Conservation (phyloP, 1,284 basidiomycete genomes). For the Apiotrichum akiyoshidainum region DNA sequence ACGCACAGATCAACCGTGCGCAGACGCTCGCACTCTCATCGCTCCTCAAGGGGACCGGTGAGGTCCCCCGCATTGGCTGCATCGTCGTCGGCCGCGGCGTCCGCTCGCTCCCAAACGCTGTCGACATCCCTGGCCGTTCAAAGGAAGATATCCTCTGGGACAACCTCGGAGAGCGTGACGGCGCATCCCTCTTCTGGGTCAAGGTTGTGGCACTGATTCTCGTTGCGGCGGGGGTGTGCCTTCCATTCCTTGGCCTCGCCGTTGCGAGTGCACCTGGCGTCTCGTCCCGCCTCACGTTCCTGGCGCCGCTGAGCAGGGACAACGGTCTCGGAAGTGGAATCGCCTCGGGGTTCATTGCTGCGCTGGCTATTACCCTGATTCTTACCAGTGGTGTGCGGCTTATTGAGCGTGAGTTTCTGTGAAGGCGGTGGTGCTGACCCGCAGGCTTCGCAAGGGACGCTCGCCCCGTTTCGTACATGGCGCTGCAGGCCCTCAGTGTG, state of each 20-base stretch:
- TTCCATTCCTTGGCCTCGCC: constrained; percentile 63
- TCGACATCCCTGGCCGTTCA: constrained; percentile 68
- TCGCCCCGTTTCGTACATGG: constrained; percentile 62
- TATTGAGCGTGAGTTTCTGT: constrained; percentile 58
- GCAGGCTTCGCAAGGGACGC: constrained; percentile 48
- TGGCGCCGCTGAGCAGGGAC: constrained; percentile 57
- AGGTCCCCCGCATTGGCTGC: constrained; percentile 67
- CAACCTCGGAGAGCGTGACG: constrained; percentile 63
- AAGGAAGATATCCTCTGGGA: constrained; percentile 78
- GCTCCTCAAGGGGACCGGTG: constrained; percentile 52
- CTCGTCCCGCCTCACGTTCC: constrained; percentile 63
- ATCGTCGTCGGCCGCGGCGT: constrained; percentile 68
- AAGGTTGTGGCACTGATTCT: constrained; percentile 56
- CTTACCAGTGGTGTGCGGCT: constrained; percentile 57
- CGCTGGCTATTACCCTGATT: constrained; percentile 61
- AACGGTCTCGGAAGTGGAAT: constrained; percentile 60
- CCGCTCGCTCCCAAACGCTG: constrained; percentile 60
- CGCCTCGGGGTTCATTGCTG: constrained; percentile 64
- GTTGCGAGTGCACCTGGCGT: constrained; percentile 67
- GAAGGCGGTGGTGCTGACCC: background rate
- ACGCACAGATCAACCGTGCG: constrained; percentile 62
- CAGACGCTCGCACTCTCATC: constrained; percentile 54
- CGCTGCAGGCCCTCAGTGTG: constrained; percentile 61
- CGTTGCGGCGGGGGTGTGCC: constrained; percentile 61
- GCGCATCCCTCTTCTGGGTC: constrained; percentile 59